Evolutionary conservation across 805 yeast genomes (phyloP).

Genomic region (Barnettozyma populi): DNA sequence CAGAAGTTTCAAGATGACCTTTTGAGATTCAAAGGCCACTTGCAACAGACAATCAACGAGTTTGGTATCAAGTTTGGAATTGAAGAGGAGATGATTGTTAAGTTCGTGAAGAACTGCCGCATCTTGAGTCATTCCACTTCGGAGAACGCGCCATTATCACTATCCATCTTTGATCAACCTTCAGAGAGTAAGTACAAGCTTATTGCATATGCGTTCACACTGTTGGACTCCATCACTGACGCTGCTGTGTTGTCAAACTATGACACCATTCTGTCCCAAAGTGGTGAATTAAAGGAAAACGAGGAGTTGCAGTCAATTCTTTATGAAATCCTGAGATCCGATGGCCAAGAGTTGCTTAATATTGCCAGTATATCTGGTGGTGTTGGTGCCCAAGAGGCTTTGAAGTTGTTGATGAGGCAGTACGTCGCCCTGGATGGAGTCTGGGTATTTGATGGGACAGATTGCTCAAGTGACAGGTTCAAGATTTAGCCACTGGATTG

Average conservation of each 20-base stretch:
- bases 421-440: constrained; percentile 73
- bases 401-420: constrained; percentile 73
- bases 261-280: background rate
- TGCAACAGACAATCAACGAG: constrained; percentile 25
- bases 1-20: constrained; percentile 50
- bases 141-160: constrained; percentile 1
- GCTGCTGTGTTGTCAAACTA: background rate
- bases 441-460: constrained; percentile 67
- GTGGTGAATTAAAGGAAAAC: constrained; percentile 5
- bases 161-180: background rate
- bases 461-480: constrained; percentile 37
- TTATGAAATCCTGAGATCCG: constrained; percentile 35
- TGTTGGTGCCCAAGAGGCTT: constrained; percentile 75
- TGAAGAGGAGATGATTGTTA: constrained; percentile 23
- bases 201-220: background rate
- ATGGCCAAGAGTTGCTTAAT: constrained; percentile 48
- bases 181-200: constrained; percentile 6
- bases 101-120: constrained; percentile 60
- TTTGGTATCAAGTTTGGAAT: constrained; percentile 26
- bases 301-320: constrained; percentile 36
- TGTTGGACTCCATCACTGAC: background rate
- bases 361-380: constrained; percentile 76
- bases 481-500: background rate
- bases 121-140: constrained; percentile 28
- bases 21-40: constrained; percentile 31